phyloP scores from a whole-genome alignment of 192 early-diverging fungal species.

The Linnemannia hyalina region DNA sequence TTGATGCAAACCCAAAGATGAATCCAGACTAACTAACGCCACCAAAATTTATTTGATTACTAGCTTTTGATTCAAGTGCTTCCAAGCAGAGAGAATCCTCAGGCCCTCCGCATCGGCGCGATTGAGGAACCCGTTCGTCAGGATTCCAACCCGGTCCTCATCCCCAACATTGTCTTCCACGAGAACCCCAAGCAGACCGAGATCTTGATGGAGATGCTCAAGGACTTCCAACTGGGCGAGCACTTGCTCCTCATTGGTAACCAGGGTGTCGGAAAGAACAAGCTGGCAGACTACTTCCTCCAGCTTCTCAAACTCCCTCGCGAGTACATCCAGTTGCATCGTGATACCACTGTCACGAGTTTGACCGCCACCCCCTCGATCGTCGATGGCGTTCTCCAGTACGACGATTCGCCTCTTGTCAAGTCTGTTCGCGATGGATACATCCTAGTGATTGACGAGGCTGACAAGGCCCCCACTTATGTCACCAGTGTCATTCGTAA shows the following conservation, averaged over 20 bases:
- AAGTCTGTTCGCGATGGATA: constrained; percentile 66
- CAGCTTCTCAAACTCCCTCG: constrained; percentile 77
- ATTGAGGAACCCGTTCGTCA: constrained; percentile 63
- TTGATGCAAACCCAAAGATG: neutral
- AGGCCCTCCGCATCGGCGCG: constrained; percentile 66
- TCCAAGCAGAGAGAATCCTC: constrained; percentile 62
- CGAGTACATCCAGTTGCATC: constrained; percentile 85
- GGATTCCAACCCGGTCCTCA: constrained; percentile 72
- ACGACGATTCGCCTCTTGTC: constrained; percentile 80
- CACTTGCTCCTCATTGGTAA: constrained; percentile 88
- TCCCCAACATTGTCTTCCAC: constrained; percentile 76
- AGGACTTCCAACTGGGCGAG: constrained; percentile 84
- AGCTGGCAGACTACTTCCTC: constrained; percentile 77
- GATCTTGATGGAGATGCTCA: constrained; percentile 81
- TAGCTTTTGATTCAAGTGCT: constrained; percentile 65
- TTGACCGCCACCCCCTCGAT: constrained; percentile 82
- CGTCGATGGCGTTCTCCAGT: constrained; percentile 74
- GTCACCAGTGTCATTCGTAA: constrained; percentile 82
- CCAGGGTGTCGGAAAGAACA: constrained; percentile 80
- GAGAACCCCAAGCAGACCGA: constrained; percentile 82
- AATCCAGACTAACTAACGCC: neutral
- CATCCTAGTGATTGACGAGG: constrained; percentile 84
- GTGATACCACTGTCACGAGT: constrained; percentile 84
- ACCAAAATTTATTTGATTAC: neutral
- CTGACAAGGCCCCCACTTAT: constrained; percentile 86